Evolutionary conservation across 768 basidiomycete species (phyloP).

Genomic region (Boletus reticulatus): DNA sequence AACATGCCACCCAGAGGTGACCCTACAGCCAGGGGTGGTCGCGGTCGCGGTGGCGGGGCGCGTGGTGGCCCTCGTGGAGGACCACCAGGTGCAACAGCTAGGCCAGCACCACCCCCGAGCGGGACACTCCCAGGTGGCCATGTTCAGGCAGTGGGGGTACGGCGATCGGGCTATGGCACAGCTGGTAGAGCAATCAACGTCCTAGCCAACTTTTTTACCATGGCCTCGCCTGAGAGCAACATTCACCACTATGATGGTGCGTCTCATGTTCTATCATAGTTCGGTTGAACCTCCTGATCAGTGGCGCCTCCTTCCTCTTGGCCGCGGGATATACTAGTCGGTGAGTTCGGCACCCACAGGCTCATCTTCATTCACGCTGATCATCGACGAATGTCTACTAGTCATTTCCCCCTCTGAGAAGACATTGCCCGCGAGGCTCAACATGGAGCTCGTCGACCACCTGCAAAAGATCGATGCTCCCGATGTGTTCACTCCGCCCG

Average conservation of each 20-base stretch:
- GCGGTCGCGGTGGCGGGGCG: slow-evolving; percentile 26
- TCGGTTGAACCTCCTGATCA: slow-evolving; percentile 22
- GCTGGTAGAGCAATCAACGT: slow-evolving; percentile 47
- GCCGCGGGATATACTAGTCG: slow-evolving; percentile 16
- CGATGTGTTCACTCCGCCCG: slow-evolving; percentile 68
- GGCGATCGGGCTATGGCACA: slow-evolving; percentile 60
- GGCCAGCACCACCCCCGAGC: slow-evolving; percentile 32
- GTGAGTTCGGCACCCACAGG: slow-evolving; percentile 3
- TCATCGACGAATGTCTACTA: slow-evolving; percentile 22
- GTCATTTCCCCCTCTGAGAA: slow-evolving; percentile 72
- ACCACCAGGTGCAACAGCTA: slow-evolving; percentile 18
- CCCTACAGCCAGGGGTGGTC: slow-evolving; percentile 23
- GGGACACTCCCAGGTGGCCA: slow-evolving; percentile 33
- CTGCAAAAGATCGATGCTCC: slow-evolving; percentile 60
- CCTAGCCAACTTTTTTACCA: slow-evolving; percentile 61
- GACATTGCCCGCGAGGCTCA: slow-evolving; percentile 60
- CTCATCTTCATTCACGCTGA: slow-evolving; percentile 6
- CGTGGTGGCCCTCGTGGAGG: slow-evolving; percentile 31
- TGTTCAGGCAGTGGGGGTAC: slow-evolving; percentile 61
- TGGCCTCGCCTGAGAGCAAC: slow-evolving; percentile 55
- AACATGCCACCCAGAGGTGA: slow-evolving; percentile 41
- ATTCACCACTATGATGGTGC: slow-evolving; percentile 81
- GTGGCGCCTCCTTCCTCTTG: neutral
- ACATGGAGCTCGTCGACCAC: slow-evolving; percentile 65
- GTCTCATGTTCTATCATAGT: slow-evolving; percentile 33